A percentile compares a stretch with the other conserved stretches of the same genome.
phyloP scores from a whole-genome alignment of 768 basidiomycete genomes.

The Suillus placidus region DNA sequence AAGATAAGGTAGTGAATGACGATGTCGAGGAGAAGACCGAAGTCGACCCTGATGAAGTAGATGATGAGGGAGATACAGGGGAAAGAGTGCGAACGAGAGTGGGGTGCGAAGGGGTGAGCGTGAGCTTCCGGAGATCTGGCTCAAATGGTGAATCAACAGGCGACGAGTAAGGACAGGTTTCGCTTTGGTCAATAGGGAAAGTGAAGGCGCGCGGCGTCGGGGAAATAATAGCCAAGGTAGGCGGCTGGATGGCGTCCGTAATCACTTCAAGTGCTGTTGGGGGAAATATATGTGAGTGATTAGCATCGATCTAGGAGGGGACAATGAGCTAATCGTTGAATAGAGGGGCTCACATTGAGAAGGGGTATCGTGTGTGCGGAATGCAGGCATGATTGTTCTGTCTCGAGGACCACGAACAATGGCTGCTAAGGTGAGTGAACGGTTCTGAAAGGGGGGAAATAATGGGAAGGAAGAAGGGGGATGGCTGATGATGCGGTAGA shows the following conservation, averaged over 20 bases:
- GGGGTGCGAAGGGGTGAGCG: conserved; percentile 46
- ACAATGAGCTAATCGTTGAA: conserved; percentile 4
- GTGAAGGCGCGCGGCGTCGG: conserved; percentile 60
- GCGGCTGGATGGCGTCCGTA: conserved; percentile 60
- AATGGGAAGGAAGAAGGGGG: conserved; percentile 36
- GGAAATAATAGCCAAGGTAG: conserved; percentile 57
- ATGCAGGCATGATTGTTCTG: conserved; percentile 70
- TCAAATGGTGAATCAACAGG: conserved; percentile 75
- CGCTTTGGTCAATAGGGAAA: conserved; percentile 42
- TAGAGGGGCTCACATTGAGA: conserved; percentile 44
- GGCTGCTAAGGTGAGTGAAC: conserved; percentile 35
- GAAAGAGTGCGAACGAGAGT: conserved; percentile 44
- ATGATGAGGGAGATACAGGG: conserved; percentile 37
- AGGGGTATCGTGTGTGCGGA: conserved; percentile 77
- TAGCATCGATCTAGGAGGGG: conserved; percentile 12
- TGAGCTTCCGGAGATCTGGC: conserved; percentile 56
- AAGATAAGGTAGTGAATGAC: conserved; percentile 35
- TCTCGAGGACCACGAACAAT: conserved; percentile 32
- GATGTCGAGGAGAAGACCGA: conserved; percentile 45
- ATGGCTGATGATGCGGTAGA: conserved; percentile 30
- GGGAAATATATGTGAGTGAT: conserved; percentile 18
- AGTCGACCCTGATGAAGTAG: conserved; percentile 41
- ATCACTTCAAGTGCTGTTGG: conserved; percentile 74
- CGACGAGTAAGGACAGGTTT: conserved; percentile 64
- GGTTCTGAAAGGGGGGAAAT: conserved; percentile 38